A percentile compares a stretch with the other conserved stretches of the same genome.
Conservation (phyloP, 2,329 filamentous ascomycete genomes). For the Aspergillus aculeatinus region DNA sequence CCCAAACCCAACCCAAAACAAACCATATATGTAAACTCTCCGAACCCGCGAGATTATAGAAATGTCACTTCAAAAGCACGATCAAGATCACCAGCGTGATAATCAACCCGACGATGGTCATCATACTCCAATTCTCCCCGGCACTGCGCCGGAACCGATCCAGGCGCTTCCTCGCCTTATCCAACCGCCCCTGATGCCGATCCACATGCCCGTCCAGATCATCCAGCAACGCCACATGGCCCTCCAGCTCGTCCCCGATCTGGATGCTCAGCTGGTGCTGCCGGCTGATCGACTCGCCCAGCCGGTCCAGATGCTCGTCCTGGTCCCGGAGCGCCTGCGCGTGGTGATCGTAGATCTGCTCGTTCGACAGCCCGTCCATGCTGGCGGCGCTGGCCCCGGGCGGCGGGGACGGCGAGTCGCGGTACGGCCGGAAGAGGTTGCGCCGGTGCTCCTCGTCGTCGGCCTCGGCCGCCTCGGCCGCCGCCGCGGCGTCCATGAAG, state of each 20-base stretch:
- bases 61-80: slow-evolving; percentile 67
- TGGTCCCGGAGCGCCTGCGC: slow-evolving; percentile 78
- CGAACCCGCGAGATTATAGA: background rate
- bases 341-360: slow-evolving; percentile 86
- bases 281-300: slow-evolving; percentile 82
- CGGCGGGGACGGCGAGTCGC: slow-evolving; percentile 55
- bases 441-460: slow-evolving; percentile 56
- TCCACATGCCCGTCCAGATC: slow-evolving; percentile 83
- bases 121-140: slow-evolving; percentile 84
- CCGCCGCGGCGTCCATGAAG: slow-evolving; percentile 70
- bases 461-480: slow-evolving; percentile 57
- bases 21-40: background rate
- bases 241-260: slow-evolving; percentile 93
- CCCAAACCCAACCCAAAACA: background rate
- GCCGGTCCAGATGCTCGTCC: slow-evolving; percentile 84
- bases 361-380: slow-evolving; percentile 78
- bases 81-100: slow-evolving; percentile 80
- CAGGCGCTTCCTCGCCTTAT: slow-evolving; percentile 71
- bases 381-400: slow-evolving; percentile 56
- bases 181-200: slow-evolving; percentile 72
- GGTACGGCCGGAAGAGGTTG: slow-evolving; percentile 60
- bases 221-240: slow-evolving; percentile 83
- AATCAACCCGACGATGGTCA: slow-evolving; percentile 76
- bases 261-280: slow-evolving; percentile 92
- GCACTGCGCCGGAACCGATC: slow-evolving; percentile 71